Conservation (phyloP, 2,329 filamentous ascomycete species). For the Colletotrichum costaricense region DNA sequence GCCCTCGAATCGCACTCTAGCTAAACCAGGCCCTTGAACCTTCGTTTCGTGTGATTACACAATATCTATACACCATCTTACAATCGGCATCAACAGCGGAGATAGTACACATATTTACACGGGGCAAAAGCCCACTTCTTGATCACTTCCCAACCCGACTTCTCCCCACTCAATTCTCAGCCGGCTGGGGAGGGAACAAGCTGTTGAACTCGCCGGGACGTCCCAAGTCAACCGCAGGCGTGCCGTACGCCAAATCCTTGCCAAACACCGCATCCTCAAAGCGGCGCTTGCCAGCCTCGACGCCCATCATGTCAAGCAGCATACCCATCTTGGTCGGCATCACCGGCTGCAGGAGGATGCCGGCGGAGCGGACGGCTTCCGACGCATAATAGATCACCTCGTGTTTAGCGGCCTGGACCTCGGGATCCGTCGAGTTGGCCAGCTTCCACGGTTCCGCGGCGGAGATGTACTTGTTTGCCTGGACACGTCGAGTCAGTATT, state of each 20-base stretch:
- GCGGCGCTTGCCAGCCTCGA: constrained; percentile 70
- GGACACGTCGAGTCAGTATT: constrained; percentile 29
- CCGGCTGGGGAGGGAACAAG: constrained; percentile 27
- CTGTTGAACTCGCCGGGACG: constrained; percentile 13
- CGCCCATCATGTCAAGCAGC: constrained; percentile 83
- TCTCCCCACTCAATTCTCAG: neutral
- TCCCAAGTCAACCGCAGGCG: neutral
- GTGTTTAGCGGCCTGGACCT: constrained; percentile 57
- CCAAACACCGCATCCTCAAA: constrained; percentile 72
- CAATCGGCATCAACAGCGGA: neutral
- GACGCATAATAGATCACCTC: constrained; percentile 75
- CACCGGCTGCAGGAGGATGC: constrained; percentile 89
- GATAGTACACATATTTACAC: neutral
- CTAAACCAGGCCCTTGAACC: neutral
- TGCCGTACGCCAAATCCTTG: constrained; percentile 78
- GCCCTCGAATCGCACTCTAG: neutral
- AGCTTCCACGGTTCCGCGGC: constrained; percentile 76
- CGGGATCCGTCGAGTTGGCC: constrained; percentile 49
- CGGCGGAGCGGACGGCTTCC: constrained; percentile 82
- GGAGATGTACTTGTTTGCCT: constrained; percentile 64
- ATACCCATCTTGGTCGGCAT: constrained; percentile 83
- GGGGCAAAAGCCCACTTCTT: neutral
- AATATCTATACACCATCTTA: neutral
- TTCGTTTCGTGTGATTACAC: neutral
- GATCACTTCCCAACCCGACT: no score